Conservation (phyloP, 2,329 filamentous ascomycete species). For the Neofusicoccum parvum region DNA sequence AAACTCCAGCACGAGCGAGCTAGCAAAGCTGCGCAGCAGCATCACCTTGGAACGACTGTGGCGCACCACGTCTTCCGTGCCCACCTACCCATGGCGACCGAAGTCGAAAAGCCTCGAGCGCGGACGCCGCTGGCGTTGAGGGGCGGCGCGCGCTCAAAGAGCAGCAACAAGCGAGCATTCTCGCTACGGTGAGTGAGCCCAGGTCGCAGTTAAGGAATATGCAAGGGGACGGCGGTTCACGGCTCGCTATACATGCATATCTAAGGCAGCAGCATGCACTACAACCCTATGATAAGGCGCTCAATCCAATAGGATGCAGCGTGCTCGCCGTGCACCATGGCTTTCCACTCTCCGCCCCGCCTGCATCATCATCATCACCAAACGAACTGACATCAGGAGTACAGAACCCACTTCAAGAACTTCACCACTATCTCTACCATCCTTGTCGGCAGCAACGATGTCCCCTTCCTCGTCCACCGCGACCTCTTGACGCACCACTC, state of each 20-base stretch:
- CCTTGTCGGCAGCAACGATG: conserved; percentile 43
- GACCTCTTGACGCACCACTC: conserved; percentile 50
- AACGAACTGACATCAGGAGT: background rate
- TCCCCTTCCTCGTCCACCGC: conserved; percentile 50
- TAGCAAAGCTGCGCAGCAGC: background rate
- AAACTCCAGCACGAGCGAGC: background rate
- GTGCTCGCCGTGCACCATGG: background rate
- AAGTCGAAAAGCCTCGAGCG: conserved; percentile 12
- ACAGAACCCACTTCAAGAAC: conserved; percentile 43
- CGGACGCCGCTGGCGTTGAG: conserved; percentile 12
- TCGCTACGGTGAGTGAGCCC: conserved; percentile 20
- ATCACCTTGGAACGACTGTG: background rate
- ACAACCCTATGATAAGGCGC: background rate
- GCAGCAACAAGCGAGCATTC: conserved; percentile 13
- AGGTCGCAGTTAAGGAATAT: background rate
- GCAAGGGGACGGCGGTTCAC: conserved; percentile 8
- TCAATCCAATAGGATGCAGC: background rate
- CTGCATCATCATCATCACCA: too few relatives aligned
- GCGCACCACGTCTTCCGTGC: background rate
- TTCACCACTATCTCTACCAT: conserved; percentile 41
- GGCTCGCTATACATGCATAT: background rate
- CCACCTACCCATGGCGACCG: conserved; percentile 7
- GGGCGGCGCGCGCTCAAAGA: conserved; percentile 8
- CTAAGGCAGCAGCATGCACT: background rate
- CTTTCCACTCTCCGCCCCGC: too few relatives aligned